These are phyloP conservation scores for Fragilaria radians DNA, from an alignment of 108 stramenopile species.

Conservation along the genomic window DNA sequence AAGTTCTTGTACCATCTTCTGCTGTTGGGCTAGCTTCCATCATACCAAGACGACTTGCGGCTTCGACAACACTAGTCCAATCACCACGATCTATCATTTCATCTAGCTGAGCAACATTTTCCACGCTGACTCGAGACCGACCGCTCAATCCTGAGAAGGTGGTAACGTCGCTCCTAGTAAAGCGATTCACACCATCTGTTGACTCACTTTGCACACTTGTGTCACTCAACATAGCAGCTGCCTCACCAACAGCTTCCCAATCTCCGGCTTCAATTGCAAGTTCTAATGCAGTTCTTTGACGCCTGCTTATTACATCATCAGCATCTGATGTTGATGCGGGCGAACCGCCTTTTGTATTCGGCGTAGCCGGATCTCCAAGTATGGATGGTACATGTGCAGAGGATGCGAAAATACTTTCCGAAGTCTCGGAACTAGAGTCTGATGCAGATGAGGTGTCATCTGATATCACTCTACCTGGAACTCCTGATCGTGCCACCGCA, in stretches of 20 bases:
- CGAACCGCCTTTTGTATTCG: background rate
- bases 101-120: slow-evolving; percentile 54
- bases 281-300: slow-evolving; percentile 23
- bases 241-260: slow-evolving; percentile 83
- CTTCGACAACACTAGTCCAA: slow-evolving; percentile 76
- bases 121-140: slow-evolving; percentile 10
- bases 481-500: slow-evolving; percentile 5
- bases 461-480: background rate
- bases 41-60: slow-evolving; percentile 31
- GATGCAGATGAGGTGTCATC: background rate
- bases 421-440: background rate
- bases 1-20: background rate
- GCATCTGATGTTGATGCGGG: background rate
- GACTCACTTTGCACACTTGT: slow-evolving; percentile 18
- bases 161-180: slow-evolving; percentile 5
- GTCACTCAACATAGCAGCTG: slow-evolving; percentile 56
- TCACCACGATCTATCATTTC: slow-evolving; percentile 73
- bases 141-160: slow-evolving; percentile 3
- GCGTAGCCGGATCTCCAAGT: background rate
- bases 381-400: background rate
- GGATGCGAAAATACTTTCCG: background rate
- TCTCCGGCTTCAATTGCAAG: slow-evolving; percentile 78
- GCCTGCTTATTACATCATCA: background rate
- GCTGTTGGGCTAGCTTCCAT: background rate
- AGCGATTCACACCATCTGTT: slow-evolving; percentile 17